Evolutionary conservation across 192 early-diverging fungal species (phyloP).

Genomic region (Podila epicladia): DNA sequence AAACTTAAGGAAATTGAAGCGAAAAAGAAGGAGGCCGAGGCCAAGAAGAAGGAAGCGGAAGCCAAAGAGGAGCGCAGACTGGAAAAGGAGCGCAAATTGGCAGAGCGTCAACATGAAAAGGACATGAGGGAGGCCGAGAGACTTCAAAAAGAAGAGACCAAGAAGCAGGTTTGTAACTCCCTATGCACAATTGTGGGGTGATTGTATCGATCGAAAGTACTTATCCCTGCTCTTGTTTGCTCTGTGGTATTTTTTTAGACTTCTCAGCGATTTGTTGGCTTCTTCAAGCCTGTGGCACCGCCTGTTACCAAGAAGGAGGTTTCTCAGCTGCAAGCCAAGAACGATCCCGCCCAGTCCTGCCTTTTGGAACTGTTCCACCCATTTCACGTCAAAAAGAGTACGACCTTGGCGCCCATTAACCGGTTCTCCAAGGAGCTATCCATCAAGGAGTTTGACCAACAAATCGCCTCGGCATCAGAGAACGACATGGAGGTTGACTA

Average conservation of each 20-base stretch:
- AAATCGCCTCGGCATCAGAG: slow-evolving; percentile 3
- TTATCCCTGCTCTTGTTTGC: background rate
- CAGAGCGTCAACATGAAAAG: slow-evolving; percentile 43
- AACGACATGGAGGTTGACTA: slow-evolving; percentile 33
- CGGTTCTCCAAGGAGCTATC: slow-evolving; percentile 32
- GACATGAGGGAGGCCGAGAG: slow-evolving; percentile 51
- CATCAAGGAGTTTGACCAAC: slow-evolving; percentile 14
- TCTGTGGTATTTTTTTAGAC: slow-evolving; percentile 37
- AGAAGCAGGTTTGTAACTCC: slow-evolving; percentile 53
- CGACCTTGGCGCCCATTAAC: slow-evolving; percentile 55
- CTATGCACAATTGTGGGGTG: background rate
- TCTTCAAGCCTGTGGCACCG: slow-evolving; percentile 35
- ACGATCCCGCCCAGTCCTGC: slow-evolving; percentile 12
- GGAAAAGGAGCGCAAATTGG: slow-evolving; percentile 53
- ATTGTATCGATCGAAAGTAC: background rate
- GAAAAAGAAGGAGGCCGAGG: slow-evolving; percentile 49
- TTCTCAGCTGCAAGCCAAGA: slow-evolving; percentile 7
- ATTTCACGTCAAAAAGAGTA: slow-evolving; percentile 66
- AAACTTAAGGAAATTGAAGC: slow-evolving; percentile 40
- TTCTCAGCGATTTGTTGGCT: slow-evolving; percentile 47
- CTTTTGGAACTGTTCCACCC: slow-evolving; percentile 62
- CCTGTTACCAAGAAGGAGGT: slow-evolving; percentile 33
- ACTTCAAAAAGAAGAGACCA: slow-evolving; percentile 50
- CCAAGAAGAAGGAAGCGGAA: slow-evolving; percentile 51
- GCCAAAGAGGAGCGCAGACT: slow-evolving; percentile 44